Base-by-base conservation (phyloP, 495 filamentous ascomycete genomes). In the Lentithecium fluviatile region DNA sequence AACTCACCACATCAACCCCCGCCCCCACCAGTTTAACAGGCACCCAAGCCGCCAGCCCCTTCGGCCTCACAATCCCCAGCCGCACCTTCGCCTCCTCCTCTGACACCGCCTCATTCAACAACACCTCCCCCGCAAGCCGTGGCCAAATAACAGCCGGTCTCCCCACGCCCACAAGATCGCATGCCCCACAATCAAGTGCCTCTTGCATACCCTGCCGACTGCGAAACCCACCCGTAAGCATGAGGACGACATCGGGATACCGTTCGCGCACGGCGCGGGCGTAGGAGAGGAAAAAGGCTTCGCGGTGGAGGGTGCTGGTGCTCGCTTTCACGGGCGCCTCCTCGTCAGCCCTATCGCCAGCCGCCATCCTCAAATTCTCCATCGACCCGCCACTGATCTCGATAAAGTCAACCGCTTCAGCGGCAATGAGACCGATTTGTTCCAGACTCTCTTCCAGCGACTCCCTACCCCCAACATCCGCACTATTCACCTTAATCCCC, bases 401-500 rank as follows among this genome's bases (percentile, higher is more conserved):
- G 45, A 87, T 65, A 68, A 86, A 86, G 71, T 87, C 83, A 12
- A 86, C 74, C 0, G 81, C 80, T 2, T 79, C 81, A 0, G 75
- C 71, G 7, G 70, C 70, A 13, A 87, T 76, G 10, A 82, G 72
- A 12, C 66, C 52, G 51, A 85, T 74, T 69, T 85, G 83, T 15
- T 74, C 74, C 65, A 86, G 74, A 36, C 73, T 77, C 17, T 77
- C 78, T 60, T 77, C 75, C 48, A 83, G 67, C 45, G 71, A 75
- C 7, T 74, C 63, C 5, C 68, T 71, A 69, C 74, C 75, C 69
- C 77, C 76, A 57, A 48, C 46, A 23, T 87, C 84, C 1, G 78
- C 81, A 6, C 82, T 84, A 69, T 86, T 87, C 32, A 87, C 61
- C 69, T 87, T 87, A 43, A 86, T 77, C 15, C 83, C 83, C 38